A percentile compares a stretch with the other conserved stretches of the same genome.
Conservation (phyloP, 2,329 filamentous ascomycete species). For the Diaporthe nobilis region DNA sequence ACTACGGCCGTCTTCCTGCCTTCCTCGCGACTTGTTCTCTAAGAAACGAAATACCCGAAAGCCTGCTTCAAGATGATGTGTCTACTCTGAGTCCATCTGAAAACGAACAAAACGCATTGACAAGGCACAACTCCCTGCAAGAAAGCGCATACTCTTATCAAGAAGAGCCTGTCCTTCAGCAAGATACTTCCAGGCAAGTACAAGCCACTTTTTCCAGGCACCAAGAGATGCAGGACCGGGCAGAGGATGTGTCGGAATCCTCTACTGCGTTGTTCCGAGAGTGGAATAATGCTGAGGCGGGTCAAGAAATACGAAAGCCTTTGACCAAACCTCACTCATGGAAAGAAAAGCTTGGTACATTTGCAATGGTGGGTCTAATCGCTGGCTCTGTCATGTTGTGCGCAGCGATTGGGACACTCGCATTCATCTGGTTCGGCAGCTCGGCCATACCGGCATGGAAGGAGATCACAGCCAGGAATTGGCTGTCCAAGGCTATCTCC, state of each 20-base stretch:
- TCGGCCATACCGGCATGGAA: background rate
- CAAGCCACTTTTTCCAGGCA: background rate
- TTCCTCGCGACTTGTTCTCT: background rate
- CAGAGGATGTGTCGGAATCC: background rate
- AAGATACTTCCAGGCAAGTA: background rate
- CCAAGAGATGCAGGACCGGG: background rate
- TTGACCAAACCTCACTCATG: background rate
- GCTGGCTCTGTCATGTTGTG: background rate
- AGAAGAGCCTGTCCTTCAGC: background rate
- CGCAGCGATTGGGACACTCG: background rate
- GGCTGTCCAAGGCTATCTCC: background rate
- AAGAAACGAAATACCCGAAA: background rate
- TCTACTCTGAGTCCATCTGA: background rate
- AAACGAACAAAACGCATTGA: background rate
- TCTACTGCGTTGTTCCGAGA: background rate
- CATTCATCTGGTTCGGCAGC: background rate
- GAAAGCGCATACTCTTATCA: rapidly evolving
- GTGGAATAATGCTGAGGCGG: background rate
- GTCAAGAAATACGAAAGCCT: background rate
- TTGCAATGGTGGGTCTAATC: background rate
- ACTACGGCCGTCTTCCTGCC: background rate
- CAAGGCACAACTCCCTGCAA: background rate
- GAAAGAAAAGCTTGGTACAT: background rate
- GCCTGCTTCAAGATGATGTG: background rate
- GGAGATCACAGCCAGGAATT: background rate